Conservation (phyloP, 1,284 basidiomycete genomes). For the Sanghuangporus baumii region DNA sequence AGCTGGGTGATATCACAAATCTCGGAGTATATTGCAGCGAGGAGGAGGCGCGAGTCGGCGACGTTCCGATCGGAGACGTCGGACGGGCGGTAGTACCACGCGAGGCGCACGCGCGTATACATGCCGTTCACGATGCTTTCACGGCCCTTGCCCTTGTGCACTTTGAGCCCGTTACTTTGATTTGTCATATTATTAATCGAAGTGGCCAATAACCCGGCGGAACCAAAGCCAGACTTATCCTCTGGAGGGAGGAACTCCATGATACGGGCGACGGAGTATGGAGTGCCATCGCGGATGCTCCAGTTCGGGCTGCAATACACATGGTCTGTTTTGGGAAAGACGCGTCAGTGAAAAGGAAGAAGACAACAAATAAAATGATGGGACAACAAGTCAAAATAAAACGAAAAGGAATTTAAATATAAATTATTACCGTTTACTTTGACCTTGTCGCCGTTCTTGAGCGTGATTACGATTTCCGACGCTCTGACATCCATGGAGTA, state of each 20-base stretch:
- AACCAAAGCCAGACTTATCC: conserved; percentile 28
- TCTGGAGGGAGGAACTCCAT: conserved; percentile 91
- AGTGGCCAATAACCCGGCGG: neutral
- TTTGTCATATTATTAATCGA: conserved; percentile 28
- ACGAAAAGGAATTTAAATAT: conserved; percentile 8
- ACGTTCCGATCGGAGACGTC: conserved; percentile 83
- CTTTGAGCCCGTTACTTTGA: conserved; percentile 28
- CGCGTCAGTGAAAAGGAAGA: conserved; percentile 22
- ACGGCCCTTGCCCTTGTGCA: neutral
- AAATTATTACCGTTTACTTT: conserved; percentile 70
- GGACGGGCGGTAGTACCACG: conserved; percentile 90
- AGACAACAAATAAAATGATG: neutral
- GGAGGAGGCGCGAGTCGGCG: conserved; percentile 83
- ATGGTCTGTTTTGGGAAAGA: conserved; percentile 63
- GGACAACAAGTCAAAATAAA: conserved; percentile 19
- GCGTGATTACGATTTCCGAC: conserved; percentile 26
- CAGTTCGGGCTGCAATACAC: conserved; percentile 92
- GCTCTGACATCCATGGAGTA: neutral
- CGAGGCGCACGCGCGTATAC: conserved; percentile 78
- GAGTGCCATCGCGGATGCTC: conserved; percentile 86
- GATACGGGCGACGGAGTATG: conserved; percentile 90
- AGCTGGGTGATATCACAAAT: conserved; percentile 90
- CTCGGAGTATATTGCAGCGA: conserved; percentile 94
- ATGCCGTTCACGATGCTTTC: conserved; percentile 38
- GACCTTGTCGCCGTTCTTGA: conserved; percentile 76